phyloP scores from a whole-genome alignment of 768 basidiomycete species.

The Kockovaella imperatae region DNA sequence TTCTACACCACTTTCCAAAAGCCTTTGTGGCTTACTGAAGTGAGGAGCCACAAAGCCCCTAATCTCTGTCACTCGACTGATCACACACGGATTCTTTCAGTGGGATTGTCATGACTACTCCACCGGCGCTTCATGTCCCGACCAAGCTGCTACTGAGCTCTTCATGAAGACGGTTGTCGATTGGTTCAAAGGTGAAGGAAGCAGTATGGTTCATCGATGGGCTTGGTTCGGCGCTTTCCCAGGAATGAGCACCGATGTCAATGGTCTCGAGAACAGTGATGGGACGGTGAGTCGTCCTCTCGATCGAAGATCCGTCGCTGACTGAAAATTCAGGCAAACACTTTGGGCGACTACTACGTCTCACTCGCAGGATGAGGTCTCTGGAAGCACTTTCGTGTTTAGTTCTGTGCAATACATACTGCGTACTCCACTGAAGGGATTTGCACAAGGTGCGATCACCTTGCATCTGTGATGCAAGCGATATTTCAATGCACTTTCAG shows the following conservation, averaged over 20 bases:
- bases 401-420: no score
- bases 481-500: no score
- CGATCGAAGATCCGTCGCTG: not conserved
- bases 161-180: constrained; percentile 30
- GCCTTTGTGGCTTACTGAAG: constrained; percentile 28
- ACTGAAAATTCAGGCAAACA: constrained; percentile 5
- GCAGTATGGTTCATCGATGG: constrained; percentile 23
- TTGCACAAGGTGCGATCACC: no score
- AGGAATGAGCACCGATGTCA: constrained; percentile 7
- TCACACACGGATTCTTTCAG: constrained; percentile 16
- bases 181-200: constrained; percentile 21
- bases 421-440: no score
- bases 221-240: constrained; percentile 36
- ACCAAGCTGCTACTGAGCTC: constrained; percentile 10
- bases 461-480: no score
- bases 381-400: no score
- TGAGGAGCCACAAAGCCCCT: not conserved
- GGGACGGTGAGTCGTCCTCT: constrained; percentile 6
- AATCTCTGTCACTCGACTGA: not conserved
- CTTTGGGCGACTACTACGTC: constrained; percentile 7
- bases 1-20: constrained; percentile 17
- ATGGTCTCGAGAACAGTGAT: constrained; percentile 21
- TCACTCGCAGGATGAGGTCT: no score
- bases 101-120: constrained; percentile 25
- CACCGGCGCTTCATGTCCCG: constrained; percentile 15